phyloP scores from a whole-genome alignment of 2,329 filamentous ascomycete genomes.

The Aspergillus sergii region DNA sequence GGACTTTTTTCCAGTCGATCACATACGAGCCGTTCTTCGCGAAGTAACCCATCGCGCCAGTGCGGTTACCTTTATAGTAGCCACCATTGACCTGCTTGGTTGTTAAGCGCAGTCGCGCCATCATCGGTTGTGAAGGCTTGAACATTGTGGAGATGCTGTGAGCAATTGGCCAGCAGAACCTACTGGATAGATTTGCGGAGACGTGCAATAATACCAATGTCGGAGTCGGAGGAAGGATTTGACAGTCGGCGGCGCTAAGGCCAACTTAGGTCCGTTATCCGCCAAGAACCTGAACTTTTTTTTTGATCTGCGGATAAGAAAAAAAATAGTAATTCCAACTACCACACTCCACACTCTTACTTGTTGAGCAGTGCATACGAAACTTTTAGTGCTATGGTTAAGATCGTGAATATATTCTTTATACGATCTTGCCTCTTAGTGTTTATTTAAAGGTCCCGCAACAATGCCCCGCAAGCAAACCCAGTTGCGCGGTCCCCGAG shows the following conservation, averaged over 20 bases:
- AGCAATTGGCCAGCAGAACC: not conserved
- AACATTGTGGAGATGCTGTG: constrained; percentile 37
- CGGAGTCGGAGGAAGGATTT: constrained; percentile 26
- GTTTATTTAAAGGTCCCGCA: constrained; percentile 11
- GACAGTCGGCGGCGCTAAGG: constrained; percentile 30
- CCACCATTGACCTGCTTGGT: constrained; percentile 92
- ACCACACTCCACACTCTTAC: constrained; percentile 10
- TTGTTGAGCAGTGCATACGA: constrained; percentile 18
- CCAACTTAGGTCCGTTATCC: constrained; percentile 23
- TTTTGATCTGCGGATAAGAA: constrained; percentile 25
- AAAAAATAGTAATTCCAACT: constrained; percentile 25
- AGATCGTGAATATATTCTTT: constrained; percentile 9
- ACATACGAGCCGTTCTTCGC: constrained; percentile 63
- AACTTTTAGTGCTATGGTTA: constrained; percentile 13
- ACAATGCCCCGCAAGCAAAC: constrained; percentile 47
- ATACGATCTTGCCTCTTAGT: not conserved
- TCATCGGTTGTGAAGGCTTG: constrained; percentile 56
- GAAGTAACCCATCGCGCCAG: constrained; percentile 85
- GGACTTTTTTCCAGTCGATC: constrained; percentile 83
- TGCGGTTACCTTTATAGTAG: constrained; percentile 95
- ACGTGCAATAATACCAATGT: constrained; percentile 1
- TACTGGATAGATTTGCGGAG: constrained; percentile 3
- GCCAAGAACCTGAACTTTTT: constrained; percentile 38
- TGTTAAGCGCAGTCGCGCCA: constrained; percentile 76
- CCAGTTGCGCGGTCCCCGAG: constrained; percentile 42